Conservation (phyloP, 1,284 basidiomycete genomes). For the Apiotrichum mycotoxinovorans region DNA sequence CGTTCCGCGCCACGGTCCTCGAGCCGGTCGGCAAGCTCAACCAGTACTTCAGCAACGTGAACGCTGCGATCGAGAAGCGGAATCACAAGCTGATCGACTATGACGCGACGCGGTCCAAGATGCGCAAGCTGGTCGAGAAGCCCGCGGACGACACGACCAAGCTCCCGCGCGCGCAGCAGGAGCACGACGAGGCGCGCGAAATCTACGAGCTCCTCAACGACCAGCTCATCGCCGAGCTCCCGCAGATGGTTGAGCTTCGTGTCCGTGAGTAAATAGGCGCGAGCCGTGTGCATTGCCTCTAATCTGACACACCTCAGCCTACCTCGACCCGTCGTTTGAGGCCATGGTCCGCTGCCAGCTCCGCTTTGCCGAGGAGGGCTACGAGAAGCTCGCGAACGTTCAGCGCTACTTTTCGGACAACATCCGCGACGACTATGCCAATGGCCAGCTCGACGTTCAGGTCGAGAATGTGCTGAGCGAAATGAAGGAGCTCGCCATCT, state of each 20-base stretch:
- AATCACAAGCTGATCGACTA: slow-evolving; percentile 98
- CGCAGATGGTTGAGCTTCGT: slow-evolving; percentile 86
- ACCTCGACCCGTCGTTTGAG: slow-evolving; percentile 97
- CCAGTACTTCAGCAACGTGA: slow-evolving; percentile 89
- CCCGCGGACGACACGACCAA: slow-evolving; percentile 90
- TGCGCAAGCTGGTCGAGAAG: slow-evolving; percentile 87
- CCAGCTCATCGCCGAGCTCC: slow-evolving; percentile 85
- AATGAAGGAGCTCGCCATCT: slow-evolving; percentile 94
- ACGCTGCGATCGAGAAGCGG: slow-evolving; percentile 88
- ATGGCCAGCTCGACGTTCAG: slow-evolving; percentile 91
- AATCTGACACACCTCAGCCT: slow-evolving; percentile 50
- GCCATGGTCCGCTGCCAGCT: slow-evolving; percentile 98
- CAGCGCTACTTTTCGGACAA: slow-evolving; percentile 89
- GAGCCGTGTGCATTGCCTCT: background rate
- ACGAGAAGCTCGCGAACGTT: slow-evolving; percentile 94
- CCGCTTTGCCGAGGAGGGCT: slow-evolving; percentile 95
- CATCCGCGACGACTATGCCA: slow-evolving; percentile 94
- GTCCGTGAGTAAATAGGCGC: slow-evolving; percentile 63
- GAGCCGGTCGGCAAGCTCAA: slow-evolving; percentile 96
- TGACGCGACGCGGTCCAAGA: slow-evolving; percentile 81
- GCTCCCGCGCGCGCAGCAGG: slow-evolving; percentile 87
- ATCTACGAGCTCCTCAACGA: slow-evolving; percentile 91
- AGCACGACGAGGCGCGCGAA: slow-evolving; percentile 88
- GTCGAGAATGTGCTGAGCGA: slow-evolving; percentile 91
- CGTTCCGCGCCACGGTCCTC: slow-evolving; percentile 89